Percentiles rank a stretch among this genome's conserved stretches.
Evolutionary conservation across 352 stramenopile genomes (phyloP).

Genomic region (Phytophthora pinifolia): DNA sequence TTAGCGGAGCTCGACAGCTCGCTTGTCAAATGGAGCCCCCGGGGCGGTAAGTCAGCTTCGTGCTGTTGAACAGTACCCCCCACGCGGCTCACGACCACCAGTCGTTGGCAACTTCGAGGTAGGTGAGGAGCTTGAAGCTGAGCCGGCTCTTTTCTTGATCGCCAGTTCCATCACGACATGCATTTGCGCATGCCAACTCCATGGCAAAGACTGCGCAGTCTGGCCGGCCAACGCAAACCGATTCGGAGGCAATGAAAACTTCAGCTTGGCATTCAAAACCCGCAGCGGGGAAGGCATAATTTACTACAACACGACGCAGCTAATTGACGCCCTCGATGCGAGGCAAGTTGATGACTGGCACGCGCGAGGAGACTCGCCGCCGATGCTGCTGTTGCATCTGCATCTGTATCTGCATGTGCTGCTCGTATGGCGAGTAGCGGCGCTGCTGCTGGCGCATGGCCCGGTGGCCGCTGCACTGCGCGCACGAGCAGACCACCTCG

Average conservation of each 20-base stretch:
- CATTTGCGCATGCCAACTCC: too few species aligned
- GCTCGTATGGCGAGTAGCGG: slow-evolving; percentile 41
- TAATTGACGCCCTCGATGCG: slow-evolving; percentile 70
- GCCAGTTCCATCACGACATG: slow-evolving; percentile 17
- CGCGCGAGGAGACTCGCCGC: slow-evolving; percentile 49
- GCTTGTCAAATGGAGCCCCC: neutral
- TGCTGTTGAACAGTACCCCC: slow-evolving; percentile 20
- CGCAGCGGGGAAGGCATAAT: neutral
- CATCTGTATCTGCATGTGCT: slow-evolving; percentile 20
- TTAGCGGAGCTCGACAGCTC: slow-evolving; percentile 10
- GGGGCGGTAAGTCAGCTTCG: slow-evolving; percentile 7
- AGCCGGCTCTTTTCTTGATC: slow-evolving; percentile 10
- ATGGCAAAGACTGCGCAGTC: too few species aligned
- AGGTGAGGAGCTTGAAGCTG: slow-evolving; percentile 8
- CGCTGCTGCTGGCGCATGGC: slow-evolving; percentile 18
- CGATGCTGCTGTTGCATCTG: slow-evolving; percentile 15
- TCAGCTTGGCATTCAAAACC: slow-evolving; percentile 8
- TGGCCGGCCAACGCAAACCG: neutral
- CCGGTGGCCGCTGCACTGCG: slow-evolving; percentile 21
- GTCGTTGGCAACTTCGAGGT: slow-evolving; percentile 11
- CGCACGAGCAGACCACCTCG: slow-evolving; percentile 47
- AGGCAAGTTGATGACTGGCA: slow-evolving; percentile 55
- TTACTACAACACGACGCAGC: slow-evolving; percentile 19
- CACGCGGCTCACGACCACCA: slow-evolving; percentile 5
- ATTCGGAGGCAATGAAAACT: neutral